Evolutionary conservation across 768 basidiomycete genomes (phyloP).

Genomic region (Pleurotus eryngii): DNA sequence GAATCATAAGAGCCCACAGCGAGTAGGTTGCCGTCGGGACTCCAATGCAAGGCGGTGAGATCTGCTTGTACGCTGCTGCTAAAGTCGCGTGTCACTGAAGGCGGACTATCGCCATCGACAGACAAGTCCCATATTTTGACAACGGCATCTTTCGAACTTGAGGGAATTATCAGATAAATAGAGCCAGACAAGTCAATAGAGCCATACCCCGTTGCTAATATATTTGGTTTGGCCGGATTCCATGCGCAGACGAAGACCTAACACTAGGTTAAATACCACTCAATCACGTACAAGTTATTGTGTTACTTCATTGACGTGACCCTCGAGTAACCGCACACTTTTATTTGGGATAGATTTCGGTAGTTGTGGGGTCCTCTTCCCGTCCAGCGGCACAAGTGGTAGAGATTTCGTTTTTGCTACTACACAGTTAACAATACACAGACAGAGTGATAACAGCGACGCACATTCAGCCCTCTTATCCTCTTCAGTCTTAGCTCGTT

Average conservation of each 20-base stretch:
- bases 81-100: constrained; percentile 32
- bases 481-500: constrained; percentile 53
- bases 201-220: constrained; percentile 72
- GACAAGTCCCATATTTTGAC: constrained; percentile 68
- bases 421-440: constrained; percentile 3
- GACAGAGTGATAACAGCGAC: background rate
- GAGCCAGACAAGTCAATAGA: constrained; percentile 6
- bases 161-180: constrained; percentile 9
- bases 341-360: constrained; percentile 18
- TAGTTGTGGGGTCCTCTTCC: background rate
- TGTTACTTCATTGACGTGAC: constrained; percentile 61
- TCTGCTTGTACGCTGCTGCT: constrained; percentile 50
- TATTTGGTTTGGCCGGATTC: constrained; percentile 57
- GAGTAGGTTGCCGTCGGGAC: constrained; percentile 63
- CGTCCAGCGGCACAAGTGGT: constrained; percentile 4
- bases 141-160: constrained; percentile 72
- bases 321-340: constrained; percentile 44
- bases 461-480: constrained; percentile 27
- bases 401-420: constrained; percentile 29
- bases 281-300: background rate
- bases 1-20: constrained; percentile 80
- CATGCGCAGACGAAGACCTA: constrained; percentile 83
- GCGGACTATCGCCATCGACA: constrained; percentile 25
- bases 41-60: constrained; percentile 79
- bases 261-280: background rate